phyloP scores from a whole-genome alignment of 129 eudicot genomes.

The Lonicera japonica region DNA sequence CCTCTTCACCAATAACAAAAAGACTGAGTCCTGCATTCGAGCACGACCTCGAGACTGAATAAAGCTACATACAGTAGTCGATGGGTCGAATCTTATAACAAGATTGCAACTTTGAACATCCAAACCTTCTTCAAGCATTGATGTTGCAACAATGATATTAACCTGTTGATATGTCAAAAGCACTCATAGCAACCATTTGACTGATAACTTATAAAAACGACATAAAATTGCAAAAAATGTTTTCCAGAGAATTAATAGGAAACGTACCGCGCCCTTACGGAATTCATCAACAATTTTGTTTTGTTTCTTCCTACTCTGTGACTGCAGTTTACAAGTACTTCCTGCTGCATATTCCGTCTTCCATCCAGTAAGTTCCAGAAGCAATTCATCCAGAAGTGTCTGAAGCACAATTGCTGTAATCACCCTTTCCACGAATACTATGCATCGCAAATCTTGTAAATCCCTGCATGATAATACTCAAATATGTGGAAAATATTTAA shows the following conservation, averaged over 20 bases:
- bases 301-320: constrained; percentile 65
- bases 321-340: constrained; percentile 22
- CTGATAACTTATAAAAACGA: no score
- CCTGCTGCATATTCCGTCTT: constrained; percentile 68
- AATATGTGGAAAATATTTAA: no score
- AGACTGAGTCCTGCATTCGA: constrained; percentile 81
- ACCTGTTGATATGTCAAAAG: constrained; percentile 34
- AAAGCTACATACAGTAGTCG: constrained; percentile 80
- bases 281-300: constrained; percentile 71
- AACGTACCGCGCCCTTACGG: constrained; percentile 58
- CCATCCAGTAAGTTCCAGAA: constrained; percentile 57
- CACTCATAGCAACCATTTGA: no score
- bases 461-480: constrained; percentile 26
- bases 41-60: constrained; percentile 99
- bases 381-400: constrained; percentile 45
- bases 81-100: constrained; percentile 74
- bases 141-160: constrained; percentile 82
- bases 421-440: constrained; percentile 81
- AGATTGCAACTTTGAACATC: constrained; percentile 96
- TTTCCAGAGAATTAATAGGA: not conserved
- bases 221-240: no score
- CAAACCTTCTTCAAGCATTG: constrained; percentile 95
- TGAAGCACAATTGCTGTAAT: constrained; percentile 70
- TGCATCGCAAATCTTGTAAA: constrained; percentile 63
- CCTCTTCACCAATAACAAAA: constrained; percentile 67